Percentiles rank a stretch among this genome's conserved stretches.
phyloP scores from a whole-genome alignment of 352 stramenopile species.

The Globisporangium mamillatum region DNA sequence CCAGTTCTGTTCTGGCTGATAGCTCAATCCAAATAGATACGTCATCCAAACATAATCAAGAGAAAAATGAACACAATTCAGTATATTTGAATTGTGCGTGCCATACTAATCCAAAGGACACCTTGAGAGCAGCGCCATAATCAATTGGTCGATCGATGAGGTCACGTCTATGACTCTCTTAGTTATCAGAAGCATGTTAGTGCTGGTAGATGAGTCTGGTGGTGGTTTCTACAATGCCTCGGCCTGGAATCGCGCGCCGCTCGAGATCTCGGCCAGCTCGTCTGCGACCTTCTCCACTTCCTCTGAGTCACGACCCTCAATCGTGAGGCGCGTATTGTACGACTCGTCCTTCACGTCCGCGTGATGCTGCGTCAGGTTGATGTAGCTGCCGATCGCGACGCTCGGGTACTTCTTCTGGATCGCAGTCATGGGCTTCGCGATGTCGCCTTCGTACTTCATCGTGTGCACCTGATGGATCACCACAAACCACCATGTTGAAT shows the following conservation, averaged over 20 bases:
- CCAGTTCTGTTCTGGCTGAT: background rate
- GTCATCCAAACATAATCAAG: background rate
- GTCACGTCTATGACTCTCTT: background rate
- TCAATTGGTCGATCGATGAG: background rate
- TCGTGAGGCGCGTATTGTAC: slow-evolving; percentile 68
- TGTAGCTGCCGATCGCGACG: slow-evolving; percentile 81
- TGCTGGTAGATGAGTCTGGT: background rate
- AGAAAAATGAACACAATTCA: background rate
- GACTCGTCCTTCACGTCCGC: slow-evolving; percentile 46
- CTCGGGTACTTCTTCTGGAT: slow-evolving; percentile 65
- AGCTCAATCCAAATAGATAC: background rate
- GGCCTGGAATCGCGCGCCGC: slow-evolving; percentile 24
- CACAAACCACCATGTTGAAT: too few species aligned
- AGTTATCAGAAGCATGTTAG: background rate
- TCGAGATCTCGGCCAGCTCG: slow-evolving; percentile 27
- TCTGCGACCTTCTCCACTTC: slow-evolving; percentile 58
- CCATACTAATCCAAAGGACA: background rate
- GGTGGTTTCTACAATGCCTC: background rate
- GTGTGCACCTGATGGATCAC: slow-evolving; percentile 52
- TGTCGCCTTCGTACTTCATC: slow-evolving; percentile 58
- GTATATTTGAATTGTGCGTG: background rate
- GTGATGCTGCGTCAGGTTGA: slow-evolving; percentile 73
- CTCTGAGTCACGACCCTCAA: slow-evolving; percentile 50
- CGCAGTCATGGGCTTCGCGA: slow-evolving; percentile 56
- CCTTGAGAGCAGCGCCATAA: background rate